Evolutionary conservation across 768 basidiomycete genomes (phyloP).

Genomic region (Naganishia vaughanmartiniae): DNA sequence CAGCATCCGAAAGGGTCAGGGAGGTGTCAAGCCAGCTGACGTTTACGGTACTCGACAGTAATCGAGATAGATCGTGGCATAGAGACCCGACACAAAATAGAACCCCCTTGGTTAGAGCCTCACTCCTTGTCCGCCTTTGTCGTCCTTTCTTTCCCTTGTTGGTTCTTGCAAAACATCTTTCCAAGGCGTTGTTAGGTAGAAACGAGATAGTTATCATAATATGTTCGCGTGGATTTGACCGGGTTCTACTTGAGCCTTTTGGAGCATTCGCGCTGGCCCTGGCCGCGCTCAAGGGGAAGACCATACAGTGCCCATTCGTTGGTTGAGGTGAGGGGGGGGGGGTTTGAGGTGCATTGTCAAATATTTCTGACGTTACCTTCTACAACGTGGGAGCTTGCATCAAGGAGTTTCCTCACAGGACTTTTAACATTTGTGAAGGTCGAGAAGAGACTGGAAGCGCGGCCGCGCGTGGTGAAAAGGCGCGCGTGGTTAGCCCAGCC

Average conservation of each 20-base stretch:
- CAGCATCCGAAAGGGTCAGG: slow-evolving; percentile 71
- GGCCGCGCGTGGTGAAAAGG: slow-evolving; percentile 3
- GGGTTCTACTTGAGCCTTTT: no score
- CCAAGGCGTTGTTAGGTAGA: slow-evolving; percentile 1
- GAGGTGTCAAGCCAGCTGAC: slow-evolving; percentile 71
- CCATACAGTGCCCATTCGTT: no score
- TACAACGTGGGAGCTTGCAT: no score
- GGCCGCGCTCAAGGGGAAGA: no score
- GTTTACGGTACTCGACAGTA: slow-evolving; percentile 61
- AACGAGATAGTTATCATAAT: not conserved
- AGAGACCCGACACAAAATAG: not conserved
- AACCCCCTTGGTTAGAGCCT: slow-evolving; percentile 1
- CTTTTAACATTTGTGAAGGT: no score
- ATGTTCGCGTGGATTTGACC: not conserved
- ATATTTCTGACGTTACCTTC: no score
- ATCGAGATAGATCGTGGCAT: not conserved
- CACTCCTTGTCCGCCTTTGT: not conserved
- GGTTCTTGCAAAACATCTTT: no score
- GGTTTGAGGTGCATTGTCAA: no score
- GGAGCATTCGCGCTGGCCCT: not conserved
- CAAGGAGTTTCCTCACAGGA: no score
- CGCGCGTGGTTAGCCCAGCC: not conserved
- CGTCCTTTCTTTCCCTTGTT: not conserved
- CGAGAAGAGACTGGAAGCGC: slow-evolving; percentile 7
- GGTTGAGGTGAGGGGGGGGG: no score